Conservation (phyloP, 805 yeast genomes). For the Brettanomyces bruxellensis region DNA sequence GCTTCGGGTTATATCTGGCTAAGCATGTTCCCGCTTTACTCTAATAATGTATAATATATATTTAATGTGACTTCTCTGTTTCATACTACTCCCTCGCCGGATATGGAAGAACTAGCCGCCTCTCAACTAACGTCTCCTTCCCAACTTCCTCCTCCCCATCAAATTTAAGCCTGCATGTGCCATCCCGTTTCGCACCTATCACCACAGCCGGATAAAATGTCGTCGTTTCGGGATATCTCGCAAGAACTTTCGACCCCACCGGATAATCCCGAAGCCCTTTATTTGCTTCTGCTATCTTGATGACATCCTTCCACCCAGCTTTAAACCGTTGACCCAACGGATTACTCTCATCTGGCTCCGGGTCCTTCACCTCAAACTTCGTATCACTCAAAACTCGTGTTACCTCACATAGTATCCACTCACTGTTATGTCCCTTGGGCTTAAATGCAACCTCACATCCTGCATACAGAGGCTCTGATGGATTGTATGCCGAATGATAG, state of each 20-base stretch:
- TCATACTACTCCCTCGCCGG: constrained; percentile 29
- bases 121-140: constrained; percentile 87
- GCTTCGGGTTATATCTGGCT: too few relatives aligned
- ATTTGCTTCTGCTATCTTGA: constrained; percentile 46
- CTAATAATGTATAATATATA: too few relatives aligned
- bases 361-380: constrained; percentile 87
- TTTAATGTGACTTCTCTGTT: neutral
- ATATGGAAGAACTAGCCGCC: constrained; percentile 73
- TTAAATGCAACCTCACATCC: constrained; percentile 88
- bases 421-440: constrained; percentile 61
- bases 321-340: constrained; percentile 82
- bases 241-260: constrained; percentile 73
- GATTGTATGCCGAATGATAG: constrained; percentile 12
- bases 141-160: constrained; percentile 97
- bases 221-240: constrained; percentile 95
- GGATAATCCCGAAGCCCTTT: constrained; percentile 45
- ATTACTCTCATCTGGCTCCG: constrained; percentile 92
- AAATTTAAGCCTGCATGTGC: constrained; percentile 69
- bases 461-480: constrained; percentile 13
- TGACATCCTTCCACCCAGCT: constrained; percentile 72
- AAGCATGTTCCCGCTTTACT: too few relatives aligned
- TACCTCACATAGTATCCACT: constrained; percentile 96
- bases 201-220: constrained; percentile 95
- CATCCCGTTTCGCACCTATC: constrained; percentile 64
- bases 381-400: constrained; percentile 39